Conservation (phyloP, 345 rosid genomes). For the Linum usitatissimum region DNA sequence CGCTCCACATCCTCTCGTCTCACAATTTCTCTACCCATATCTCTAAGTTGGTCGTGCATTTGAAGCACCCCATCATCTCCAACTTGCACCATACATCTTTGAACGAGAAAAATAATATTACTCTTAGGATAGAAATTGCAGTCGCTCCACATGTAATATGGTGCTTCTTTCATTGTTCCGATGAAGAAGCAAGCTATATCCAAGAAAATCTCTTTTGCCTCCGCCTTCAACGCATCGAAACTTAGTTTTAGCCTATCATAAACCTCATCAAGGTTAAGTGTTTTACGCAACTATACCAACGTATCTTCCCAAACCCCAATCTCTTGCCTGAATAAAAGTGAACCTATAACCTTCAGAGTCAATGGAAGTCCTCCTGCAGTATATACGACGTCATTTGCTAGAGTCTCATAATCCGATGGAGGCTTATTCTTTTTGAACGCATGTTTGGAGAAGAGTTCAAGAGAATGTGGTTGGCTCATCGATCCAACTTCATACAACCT, state of each 20-base stretch:
- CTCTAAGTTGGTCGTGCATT: constrained; percentile 73
- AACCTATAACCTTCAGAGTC: constrained; percentile 66
- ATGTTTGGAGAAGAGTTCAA: constrained; percentile 51
- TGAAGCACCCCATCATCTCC: constrained; percentile 19
- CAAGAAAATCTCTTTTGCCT: constrained; percentile 43
- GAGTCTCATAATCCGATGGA: constrained; percentile 8
- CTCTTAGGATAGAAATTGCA: constrained; percentile 45
- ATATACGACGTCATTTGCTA: constrained; percentile 34
- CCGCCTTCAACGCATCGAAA: constrained; percentile 34
- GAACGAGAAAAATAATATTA: constrained; percentile 30
- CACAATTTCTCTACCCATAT: constrained; percentile 71
- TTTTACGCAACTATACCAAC: constrained; percentile 15
- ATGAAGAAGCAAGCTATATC: constrained; percentile 67
- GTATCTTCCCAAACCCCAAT: constrained; percentile 42
- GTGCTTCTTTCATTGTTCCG: constrained; percentile 27
- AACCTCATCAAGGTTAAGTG: constrained; percentile 14
- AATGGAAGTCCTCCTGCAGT: constrained; percentile 45
- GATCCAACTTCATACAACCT: constrained; percentile 36
- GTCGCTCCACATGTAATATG: constrained; percentile 37
- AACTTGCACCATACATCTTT: constrained; percentile 49
- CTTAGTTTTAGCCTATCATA: constrained; percentile 43
- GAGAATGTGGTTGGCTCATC: constrained; percentile 40
- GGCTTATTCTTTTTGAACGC: constrained; percentile 49
- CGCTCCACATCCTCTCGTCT: constrained; percentile 11
- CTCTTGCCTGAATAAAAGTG: constrained; percentile 41